Percentiles rank a stretch among this genome's conserved stretches.
These are phyloP conservation scores for Collybia nuda DNA, from an alignment of 768 basidiomycete species.

Conservation along the genomic window DNA sequence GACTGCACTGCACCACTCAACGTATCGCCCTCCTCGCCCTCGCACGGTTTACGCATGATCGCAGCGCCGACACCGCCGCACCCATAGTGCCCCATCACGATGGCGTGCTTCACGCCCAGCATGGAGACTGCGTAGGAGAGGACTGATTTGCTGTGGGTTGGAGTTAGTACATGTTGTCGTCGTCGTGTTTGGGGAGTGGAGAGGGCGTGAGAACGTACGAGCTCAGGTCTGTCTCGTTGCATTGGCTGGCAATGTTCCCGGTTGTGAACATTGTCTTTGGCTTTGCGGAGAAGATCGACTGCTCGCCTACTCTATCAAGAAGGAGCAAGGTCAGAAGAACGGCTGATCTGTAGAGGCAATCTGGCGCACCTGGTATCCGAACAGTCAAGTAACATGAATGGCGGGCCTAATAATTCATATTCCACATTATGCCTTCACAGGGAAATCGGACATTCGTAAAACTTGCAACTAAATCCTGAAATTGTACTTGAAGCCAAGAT, in stretches of 20 bases:
- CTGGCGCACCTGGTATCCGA: neutral
- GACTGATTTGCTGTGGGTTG: conserved; percentile 25
- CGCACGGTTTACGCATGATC: conserved; percentile 19
- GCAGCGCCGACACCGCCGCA: conserved; percentile 42
- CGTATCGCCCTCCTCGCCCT: conserved; percentile 17
- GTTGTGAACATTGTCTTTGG: conserved; percentile 38
- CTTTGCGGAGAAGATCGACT: conserved; percentile 36
- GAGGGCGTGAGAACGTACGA: conserved; percentile 21
- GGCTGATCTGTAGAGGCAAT: neutral
- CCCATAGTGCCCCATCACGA: conserved; percentile 45
- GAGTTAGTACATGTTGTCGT: neutral
- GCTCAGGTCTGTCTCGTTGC: conserved; percentile 31
- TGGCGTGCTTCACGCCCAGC: conserved; percentile 36
- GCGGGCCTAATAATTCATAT: no score
- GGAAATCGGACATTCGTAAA: no score
- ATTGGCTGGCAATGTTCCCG: conserved; percentile 42
- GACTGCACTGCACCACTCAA: conserved; percentile 22
- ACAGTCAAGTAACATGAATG: neutral
- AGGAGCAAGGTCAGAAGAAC: neutral
- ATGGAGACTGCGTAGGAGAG: conserved; percentile 37
- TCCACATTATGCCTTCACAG: no score
- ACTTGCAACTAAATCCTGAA: no score
- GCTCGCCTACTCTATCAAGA: conserved; percentile 26
- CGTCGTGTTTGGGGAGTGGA: neutral
- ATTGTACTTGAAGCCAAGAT: no score